These are phyloP conservation scores for Blepharisma undulans DNA, from an alignment of 169 alveolate species.

Conservation along the genomic window DNA sequence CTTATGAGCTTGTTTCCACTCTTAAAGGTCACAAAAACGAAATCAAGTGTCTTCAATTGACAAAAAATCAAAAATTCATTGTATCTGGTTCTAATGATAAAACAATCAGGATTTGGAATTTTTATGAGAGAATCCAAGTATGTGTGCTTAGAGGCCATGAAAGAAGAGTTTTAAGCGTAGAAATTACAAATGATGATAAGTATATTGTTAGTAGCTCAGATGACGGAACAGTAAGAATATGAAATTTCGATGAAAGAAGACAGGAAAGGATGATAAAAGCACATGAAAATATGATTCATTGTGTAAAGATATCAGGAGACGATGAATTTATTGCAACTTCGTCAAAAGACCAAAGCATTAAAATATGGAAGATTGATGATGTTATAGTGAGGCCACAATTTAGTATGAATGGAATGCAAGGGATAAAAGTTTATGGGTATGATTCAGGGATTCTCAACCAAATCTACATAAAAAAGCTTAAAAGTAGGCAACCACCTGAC, in stretches of 20 bases:
- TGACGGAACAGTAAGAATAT: background rate
- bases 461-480: background rate
- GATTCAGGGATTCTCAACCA: background rate
- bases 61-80: background rate
- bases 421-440: background rate
- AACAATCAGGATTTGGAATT: slow-evolving; percentile 10
- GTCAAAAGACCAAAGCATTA: background rate
- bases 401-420: background rate
- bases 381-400: background rate
- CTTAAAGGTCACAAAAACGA: background rate
- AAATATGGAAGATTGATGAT: background rate
- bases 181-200: background rate
- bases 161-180: background rate
- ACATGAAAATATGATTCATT: background rate
- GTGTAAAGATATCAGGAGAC: background rate
- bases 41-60: background rate
- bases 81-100: slow-evolving; percentile 2
- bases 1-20: background rate
- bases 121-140: background rate
- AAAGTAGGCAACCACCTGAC: background rate
- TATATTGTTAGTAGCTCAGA: background rate
- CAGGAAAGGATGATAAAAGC: background rate
- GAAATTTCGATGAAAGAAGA: background rate
- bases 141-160: background rate
- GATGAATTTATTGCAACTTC: background rate